Evolutionary conservation across 352 stramenopile species (phyloP), one percentile per base, ranked within the genome.

Genomic region (Pythium dissimile): DNA sequence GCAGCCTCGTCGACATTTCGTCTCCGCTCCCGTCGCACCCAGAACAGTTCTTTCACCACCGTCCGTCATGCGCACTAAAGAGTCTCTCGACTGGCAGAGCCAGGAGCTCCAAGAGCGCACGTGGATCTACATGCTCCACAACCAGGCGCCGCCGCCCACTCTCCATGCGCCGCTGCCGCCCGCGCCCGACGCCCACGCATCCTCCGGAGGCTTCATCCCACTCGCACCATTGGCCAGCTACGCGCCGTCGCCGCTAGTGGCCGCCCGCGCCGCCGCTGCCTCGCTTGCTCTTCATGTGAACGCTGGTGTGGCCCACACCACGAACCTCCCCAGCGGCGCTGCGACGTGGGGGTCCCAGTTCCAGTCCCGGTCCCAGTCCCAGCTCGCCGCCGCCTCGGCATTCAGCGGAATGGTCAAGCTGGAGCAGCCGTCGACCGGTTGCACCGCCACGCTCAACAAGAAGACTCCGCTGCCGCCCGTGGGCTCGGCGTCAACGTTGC

Each of bases 101-200:
- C 39, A 61, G 41, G 59, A 66, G 34, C 56, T 73, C 47, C 72
- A 80, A 55, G 72, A 85, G 57, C 65, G 56, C 39, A 73, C 75
- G 37, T 82, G 72, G 72, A 80, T 80, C 57, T 82, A 78, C 62
- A 60, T 81, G 50, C 71, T 85, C 37, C 72, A 85, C 42, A 67
- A 79, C 38, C 75, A 76, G 48, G 64, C 66, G 49, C 75, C 70
- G 34, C 72, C 75, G 10, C 64, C 70, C 38, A 69, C 59, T 37
- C 59, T 63, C 13, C 59, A 70, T 16, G 57, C 64, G 1, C 34
- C 38, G 24, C 38, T 51, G 16, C 9, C 53, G 9, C 37, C 35
- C 26, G 28, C 47, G 5, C 46, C 24, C 11, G 24, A 53, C 53
- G 42, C 31, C 21, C 30, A 50, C n/a, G n/a, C 53, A 23, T 32